Evolutionary conservation across 2,329 filamentous ascomycete genomes (phyloP).

Genomic region (Massarina eburnea): DNA sequence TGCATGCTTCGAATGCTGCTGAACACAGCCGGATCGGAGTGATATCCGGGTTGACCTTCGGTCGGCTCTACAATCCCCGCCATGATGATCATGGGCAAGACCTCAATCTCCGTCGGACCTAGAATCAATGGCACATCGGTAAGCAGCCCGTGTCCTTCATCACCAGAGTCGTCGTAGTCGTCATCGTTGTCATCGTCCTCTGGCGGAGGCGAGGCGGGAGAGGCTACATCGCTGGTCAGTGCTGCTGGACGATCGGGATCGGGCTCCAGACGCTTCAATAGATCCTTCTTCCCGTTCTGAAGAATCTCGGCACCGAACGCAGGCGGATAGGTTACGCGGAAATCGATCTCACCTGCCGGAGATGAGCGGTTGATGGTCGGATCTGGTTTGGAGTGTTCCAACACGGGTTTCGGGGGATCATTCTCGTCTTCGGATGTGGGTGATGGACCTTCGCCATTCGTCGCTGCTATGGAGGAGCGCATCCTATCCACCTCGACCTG

Average conservation of each 20-base stretch:
- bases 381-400: constrained; percentile 36
- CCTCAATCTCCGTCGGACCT: constrained; percentile 92
- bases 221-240: constrained; percentile 43
- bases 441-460: constrained; percentile 22
- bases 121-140: constrained; percentile 94
- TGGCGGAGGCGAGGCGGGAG: constrained; percentile 42
- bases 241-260: constrained; percentile 45
- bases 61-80: constrained; percentile 86
- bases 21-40: constrained; percentile 52
- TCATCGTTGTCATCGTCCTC: constrained; percentile 72
- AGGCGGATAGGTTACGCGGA: constrained; percentile 53
- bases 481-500: constrained; percentile 44
- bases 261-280: constrained; percentile 53
- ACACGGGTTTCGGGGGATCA: constrained; percentile 19
- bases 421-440: constrained; percentile 18
- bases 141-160: constrained; percentile 77
- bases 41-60: constrained; percentile 64
- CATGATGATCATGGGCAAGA: constrained; percentile 95
- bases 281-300: constrained; percentile 53
- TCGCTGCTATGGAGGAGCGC: constrained; percentile 35
- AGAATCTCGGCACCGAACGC: constrained; percentile 52
- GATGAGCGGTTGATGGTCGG: constrained; percentile 40
- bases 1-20: constrained; percentile 74
- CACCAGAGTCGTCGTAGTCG: constrained; percentile 71
- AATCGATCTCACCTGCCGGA: constrained; percentile 49